Evolutionary conservation across 768 basidiomycete species (phyloP).

Genomic region (Crassisporium funariophilum): DNA sequence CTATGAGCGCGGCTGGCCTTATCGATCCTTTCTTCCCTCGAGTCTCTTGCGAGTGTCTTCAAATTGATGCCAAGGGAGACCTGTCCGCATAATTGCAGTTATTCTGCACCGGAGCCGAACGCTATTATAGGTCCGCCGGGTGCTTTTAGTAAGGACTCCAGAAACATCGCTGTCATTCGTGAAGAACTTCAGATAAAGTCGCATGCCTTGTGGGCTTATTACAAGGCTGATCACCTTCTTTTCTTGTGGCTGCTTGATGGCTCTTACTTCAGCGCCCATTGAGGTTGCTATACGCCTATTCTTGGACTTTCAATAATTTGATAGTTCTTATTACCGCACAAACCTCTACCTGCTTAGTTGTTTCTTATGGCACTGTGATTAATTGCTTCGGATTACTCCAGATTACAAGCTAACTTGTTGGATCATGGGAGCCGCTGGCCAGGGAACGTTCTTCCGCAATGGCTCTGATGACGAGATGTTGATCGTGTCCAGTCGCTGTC

Average conservation of each 20-base stretch:
- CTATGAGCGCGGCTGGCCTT: no score
- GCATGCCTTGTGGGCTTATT: no score
- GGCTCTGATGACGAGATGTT: constrained; percentile 17
- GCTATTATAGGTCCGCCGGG: no score
- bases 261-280: constrained; percentile 12
- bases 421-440: constrained; percentile 11
- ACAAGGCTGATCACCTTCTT: no score
- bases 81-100: no score
- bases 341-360: constrained; percentile 8
- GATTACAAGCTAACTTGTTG: constrained; percentile 15
- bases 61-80: no score
- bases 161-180: no score
- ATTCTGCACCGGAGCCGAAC: no score
- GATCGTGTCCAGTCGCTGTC: constrained; percentile 8
- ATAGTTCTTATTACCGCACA: constrained; percentile 13
- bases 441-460: constrained; percentile 18
- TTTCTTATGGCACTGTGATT: constrained; percentile 12
- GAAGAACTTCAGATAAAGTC: no score
- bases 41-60: no score
- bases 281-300: constrained; percentile 18
- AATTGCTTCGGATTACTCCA: constrained; percentile 19
- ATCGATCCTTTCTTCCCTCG: no score
- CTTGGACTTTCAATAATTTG: constrained; percentile 5
- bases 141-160: no score
- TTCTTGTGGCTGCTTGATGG: constrained; percentile 4